Percentiles rank a stretch among this genome's conserved stretches.
Evolutionary conservation across 139 green algal genomes (phyloP).

Genomic region (Protoeuglena noctilucae): DNA sequence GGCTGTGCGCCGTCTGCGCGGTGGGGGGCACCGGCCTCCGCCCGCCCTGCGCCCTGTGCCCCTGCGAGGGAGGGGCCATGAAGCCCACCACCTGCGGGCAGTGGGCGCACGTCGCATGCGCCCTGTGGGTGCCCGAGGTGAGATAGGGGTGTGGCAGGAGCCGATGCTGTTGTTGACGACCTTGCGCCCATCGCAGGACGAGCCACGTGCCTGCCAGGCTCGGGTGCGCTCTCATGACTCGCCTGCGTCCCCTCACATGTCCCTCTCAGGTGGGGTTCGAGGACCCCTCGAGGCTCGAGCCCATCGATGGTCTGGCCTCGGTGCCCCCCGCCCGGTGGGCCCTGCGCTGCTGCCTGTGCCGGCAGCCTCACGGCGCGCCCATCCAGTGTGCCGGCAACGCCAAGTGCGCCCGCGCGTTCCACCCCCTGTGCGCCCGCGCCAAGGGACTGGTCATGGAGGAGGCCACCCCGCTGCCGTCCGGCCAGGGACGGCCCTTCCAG

Average conservation of each 20-base stretch:
- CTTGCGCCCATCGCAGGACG: background rate
- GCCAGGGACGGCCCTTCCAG: background rate
- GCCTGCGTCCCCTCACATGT: background rate
- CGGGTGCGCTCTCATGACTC: background rate
- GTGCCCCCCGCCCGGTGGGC: slow-evolving; percentile 17
- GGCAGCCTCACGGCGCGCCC: slow-evolving; percentile 49
- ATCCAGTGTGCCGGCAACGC: slow-evolving; percentile 41
- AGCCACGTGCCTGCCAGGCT: background rate
- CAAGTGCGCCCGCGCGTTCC: slow-evolving; percentile 51
- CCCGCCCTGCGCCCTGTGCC: slow-evolving; percentile 46
- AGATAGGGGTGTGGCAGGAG: too few relatives aligned
- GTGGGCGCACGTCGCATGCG: slow-evolving; percentile 48
- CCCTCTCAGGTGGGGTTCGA: background rate
- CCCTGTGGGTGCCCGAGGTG: slow-evolving; percentile 37
- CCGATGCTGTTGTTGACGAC: background rate
- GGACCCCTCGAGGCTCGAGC: slow-evolving; percentile 5
- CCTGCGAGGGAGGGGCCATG: slow-evolving; percentile 34
- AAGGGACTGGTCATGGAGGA: slow-evolving; percentile 21
- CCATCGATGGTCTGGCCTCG: background rate
- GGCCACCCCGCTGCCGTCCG: background rate
- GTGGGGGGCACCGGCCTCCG: slow-evolving; percentile 6
- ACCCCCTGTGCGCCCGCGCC: slow-evolving; percentile 50
- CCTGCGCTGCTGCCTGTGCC: slow-evolving; percentile 48
- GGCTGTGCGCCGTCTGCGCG: slow-evolving; percentile 52
- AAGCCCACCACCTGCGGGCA: slow-evolving; percentile 31